These are phyloP conservation scores for Durotheca rogersii DNA, from an alignment of 495 filamentous ascomycete genomes.

Conservation along the genomic window DNA sequence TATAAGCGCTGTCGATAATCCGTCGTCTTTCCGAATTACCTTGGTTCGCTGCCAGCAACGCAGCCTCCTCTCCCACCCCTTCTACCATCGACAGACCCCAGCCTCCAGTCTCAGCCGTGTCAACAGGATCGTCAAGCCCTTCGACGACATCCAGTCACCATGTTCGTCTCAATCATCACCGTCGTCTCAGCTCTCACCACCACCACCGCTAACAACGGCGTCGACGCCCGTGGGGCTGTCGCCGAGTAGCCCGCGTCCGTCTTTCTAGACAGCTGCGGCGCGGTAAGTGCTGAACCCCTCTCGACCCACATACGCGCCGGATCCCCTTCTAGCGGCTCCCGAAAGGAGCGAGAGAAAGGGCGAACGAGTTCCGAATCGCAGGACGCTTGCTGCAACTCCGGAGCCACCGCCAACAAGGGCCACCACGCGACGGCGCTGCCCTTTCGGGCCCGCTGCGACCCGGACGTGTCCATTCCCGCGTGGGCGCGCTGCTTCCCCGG, in stretches of 20 bases:
- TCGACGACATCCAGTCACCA: conserved; percentile 6
- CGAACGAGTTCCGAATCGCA: no score
- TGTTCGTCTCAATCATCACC: conserved; percentile 14
- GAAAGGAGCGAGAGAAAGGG: no score
- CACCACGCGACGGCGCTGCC: no score
- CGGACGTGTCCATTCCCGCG: no score
- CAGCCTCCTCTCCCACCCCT: conserved; percentile 1
- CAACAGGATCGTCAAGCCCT: background rate
- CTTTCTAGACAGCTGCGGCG: no score
- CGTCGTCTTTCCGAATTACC: background rate
- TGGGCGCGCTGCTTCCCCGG: no score
- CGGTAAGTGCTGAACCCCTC: no score
- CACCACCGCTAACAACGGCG: conserved; percentile 3
- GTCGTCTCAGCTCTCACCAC: conserved; percentile 15
- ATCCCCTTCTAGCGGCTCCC: no score
- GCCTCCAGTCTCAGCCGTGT: background rate
- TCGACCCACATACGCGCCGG: no score
- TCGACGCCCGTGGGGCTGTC: conserved; percentile 10
- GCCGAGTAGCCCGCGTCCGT: conserved; percentile 4
- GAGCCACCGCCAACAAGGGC: no score
- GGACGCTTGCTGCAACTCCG: no score
- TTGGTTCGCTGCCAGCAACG: background rate
- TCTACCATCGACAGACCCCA: background rate
- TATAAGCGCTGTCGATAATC: conserved; percentile 4
- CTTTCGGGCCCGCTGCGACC: no score